Conservation (phyloP, 1,284 basidiomycete genomes). For the Ceratobasidium sp. region DNA sequence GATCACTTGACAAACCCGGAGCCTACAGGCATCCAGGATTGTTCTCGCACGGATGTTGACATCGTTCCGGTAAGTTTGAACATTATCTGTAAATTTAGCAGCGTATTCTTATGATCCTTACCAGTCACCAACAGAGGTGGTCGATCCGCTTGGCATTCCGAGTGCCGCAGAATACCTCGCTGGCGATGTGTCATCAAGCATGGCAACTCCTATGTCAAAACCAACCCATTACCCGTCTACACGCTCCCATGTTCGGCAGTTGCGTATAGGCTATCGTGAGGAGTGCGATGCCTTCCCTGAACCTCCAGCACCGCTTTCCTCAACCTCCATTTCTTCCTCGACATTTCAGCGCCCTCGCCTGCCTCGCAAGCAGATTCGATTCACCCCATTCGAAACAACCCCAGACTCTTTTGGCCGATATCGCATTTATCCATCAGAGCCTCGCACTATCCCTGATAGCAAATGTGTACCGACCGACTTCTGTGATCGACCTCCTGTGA, state of each 20-base stretch:
- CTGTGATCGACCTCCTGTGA: not conserved
- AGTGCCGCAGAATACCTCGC: too few species aligned
- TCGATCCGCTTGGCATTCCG: too few species aligned
- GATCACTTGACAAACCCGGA: too few species aligned
- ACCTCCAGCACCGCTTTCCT: not conserved
- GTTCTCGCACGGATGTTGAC: too few species aligned
- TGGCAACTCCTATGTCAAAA: not conserved
- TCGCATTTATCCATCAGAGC: not conserved
- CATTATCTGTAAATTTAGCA: too few species aligned
- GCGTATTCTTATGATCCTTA: too few species aligned
- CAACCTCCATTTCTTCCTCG: not conserved
- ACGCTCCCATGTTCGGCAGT: not conserved
- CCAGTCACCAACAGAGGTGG: too few species aligned
- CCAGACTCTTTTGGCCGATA: slow-evolving; percentile 36
- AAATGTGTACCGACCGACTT: not conserved
- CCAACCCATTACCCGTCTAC: not conserved
- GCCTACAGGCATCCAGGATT: not conserved
- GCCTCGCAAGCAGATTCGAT: not conserved
- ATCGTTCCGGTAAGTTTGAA: too few species aligned
- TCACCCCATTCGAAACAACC: slow-evolving; percentile 18
- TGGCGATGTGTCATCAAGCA: too few species aligned
- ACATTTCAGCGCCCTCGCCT: not conserved
- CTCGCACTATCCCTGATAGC: not conserved
- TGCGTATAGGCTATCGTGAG: not conserved
- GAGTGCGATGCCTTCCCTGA: not conserved